Conservation (phyloP, 768 basidiomycete genomes). For the Terana coerulea region DNA sequence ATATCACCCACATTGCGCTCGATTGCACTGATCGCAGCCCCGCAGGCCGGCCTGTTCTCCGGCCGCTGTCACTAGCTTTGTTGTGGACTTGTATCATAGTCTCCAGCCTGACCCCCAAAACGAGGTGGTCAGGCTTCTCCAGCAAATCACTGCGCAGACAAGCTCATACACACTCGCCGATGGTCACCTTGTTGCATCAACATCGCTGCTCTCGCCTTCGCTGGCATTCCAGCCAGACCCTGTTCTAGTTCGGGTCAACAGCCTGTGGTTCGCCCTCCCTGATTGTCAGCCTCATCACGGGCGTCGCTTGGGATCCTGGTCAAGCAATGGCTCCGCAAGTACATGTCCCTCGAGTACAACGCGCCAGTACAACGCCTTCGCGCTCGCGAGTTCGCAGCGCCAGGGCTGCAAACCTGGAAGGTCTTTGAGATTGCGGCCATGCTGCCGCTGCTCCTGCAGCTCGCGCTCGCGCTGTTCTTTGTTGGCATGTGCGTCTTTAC, state of each 20-base stretch:
- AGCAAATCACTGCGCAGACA: neutral
- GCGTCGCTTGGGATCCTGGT: neutral
- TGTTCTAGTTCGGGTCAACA: neutral
- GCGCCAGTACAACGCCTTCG: neutral
- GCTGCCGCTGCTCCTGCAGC: neutral
- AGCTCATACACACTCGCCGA: neutral
- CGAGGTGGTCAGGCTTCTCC: neutral
- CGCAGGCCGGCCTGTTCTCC: slow-evolving; percentile 1
- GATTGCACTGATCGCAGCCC: neutral
- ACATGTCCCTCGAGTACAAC: neutral
- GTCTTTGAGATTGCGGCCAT: slow-evolving; percentile 1
- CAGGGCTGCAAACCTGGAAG: neutral
- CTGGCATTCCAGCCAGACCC: neutral
- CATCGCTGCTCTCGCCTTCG: neutral
- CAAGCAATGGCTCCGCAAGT: slow-evolving; percentile 4
- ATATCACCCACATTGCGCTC: neutral
- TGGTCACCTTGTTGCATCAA: neutral
- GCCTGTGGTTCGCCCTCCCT: neutral
- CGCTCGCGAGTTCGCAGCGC: neutral
- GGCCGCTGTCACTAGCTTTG: neutral
- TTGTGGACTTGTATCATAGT: neutral
- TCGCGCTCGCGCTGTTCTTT: slow-evolving; percentile 3
- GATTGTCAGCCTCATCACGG: neutral
- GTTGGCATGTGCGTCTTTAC: slow-evolving; percentile 2
- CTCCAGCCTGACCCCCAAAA: neutral